These are phyloP conservation scores for Zygoascus meyerae DNA, from an alignment of 1,139 yeast genomes.

Conservation along the genomic window DNA sequence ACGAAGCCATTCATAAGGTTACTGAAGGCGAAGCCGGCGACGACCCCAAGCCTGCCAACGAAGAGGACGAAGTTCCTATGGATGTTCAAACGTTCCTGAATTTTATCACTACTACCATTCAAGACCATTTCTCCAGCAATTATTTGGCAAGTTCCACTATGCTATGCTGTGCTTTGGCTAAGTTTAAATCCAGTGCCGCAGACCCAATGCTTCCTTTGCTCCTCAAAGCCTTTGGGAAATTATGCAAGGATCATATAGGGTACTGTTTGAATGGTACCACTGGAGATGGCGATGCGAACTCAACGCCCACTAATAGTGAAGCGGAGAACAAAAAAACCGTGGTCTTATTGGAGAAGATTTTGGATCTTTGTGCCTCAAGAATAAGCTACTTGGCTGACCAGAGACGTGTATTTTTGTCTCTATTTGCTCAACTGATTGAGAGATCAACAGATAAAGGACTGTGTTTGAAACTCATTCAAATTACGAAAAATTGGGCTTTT, in stretches of 20 bases:
- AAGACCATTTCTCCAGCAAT: slow-evolving; percentile 80
- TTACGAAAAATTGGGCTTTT: slow-evolving; percentile 88
- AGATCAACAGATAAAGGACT: slow-evolving; percentile 75
- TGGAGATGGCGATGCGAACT: slow-evolving; percentile 11
- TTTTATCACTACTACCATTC: slow-evolving; percentile 59
- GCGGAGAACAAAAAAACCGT: slow-evolving; percentile 77
- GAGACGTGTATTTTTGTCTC: slow-evolving; percentile 76
- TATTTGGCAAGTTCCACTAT: slow-evolving; percentile 89
- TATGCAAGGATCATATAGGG: slow-evolving; percentile 76
- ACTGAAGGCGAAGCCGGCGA: slow-evolving; percentile 4
- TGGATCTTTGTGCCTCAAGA: slow-evolving; percentile 73
- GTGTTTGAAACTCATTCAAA: slow-evolving; percentile 65
- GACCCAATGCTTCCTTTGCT: slow-evolving; percentile 70
- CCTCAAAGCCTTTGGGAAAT: slow-evolving; percentile 80
- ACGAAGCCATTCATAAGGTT: slow-evolving; percentile 5
- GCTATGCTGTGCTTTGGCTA: slow-evolving; percentile 75
- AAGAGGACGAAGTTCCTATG: slow-evolving; percentile 50
- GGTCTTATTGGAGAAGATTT: slow-evolving; percentile 63
- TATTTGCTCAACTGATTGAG: slow-evolving; percentile 86
- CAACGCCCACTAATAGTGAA: slow-evolving; percentile 34
- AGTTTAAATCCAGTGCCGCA: slow-evolving; percentile 63
- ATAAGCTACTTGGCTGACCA: slow-evolving; percentile 88
- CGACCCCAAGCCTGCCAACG: slow-evolving; percentile 49
- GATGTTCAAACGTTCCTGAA: slow-evolving; percentile 57
- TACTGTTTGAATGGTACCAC: slow-evolving; percentile 17